phyloP scores from a whole-genome alignment of 139 green algal genomes.

The Coelastrella sp. region DNA sequence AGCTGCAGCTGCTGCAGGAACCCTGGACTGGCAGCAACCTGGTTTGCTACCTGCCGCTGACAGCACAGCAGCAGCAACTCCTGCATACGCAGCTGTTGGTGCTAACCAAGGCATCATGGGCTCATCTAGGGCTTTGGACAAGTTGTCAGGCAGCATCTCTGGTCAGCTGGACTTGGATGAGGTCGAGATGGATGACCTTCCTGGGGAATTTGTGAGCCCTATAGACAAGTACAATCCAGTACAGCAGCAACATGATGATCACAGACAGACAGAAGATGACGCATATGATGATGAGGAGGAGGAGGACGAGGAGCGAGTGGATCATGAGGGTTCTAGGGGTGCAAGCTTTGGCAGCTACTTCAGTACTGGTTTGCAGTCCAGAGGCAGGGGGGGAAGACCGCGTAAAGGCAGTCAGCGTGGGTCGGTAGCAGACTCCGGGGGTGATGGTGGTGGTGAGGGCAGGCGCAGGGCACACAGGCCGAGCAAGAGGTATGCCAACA shows the following conservation, averaged over 20 bases:
- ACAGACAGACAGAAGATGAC: background rate
- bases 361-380: background rate
- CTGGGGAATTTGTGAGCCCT: slow-evolving; percentile 1
- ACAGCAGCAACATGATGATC: background rate
- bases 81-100: background rate
- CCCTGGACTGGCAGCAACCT: background rate
- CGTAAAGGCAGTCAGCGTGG: background rate
- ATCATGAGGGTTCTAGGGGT: background rate
- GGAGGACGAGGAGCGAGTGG: background rate
- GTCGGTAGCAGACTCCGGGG: background rate
- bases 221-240: background rate
- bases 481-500: slow-evolving; percentile 14
- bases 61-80: slow-evolving; percentile 9
- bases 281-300: background rate
- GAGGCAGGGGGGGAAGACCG: background rate
- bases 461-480: slow-evolving; percentile 2
- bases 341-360: background rate
- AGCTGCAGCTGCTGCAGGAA: slow-evolving; percentile 27
- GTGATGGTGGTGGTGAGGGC: background rate
- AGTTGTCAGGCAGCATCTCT: background rate
- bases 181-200: background rate
- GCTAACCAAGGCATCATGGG: background rate
- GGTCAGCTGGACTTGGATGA: slow-evolving; percentile 6
- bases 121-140: background rate
- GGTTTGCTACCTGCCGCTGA: slow-evolving; percentile 4